Conservation (phyloP, 371 early-diverging fungal genomes). For the Lichtheimia corymbifera region DNA sequence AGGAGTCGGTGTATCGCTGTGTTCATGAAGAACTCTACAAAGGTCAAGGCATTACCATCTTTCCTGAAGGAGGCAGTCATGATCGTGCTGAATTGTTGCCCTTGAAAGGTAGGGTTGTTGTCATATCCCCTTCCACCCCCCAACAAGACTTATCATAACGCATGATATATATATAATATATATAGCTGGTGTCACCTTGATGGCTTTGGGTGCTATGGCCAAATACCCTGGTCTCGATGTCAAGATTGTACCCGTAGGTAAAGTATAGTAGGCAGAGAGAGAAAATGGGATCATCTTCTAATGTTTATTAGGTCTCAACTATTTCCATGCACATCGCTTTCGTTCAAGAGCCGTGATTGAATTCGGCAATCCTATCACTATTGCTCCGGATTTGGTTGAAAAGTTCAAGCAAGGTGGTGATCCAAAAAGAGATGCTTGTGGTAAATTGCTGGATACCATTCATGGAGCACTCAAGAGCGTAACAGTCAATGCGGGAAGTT, state of each 20-base stretch:
- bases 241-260: slow-evolving; percentile 90
- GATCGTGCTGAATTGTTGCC: slow-evolving; percentile 95
- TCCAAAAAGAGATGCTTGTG: slow-evolving; percentile 81
- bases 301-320: slow-evolving; percentile 70
- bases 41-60: slow-evolving; percentile 92
- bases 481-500: slow-evolving; percentile 92
- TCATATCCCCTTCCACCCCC: background rate
- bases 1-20: slow-evolving; percentile 77
- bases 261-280: background rate
- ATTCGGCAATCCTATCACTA: slow-evolving; percentile 88
- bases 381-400: slow-evolving; percentile 79
- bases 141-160: background rate
- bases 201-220: slow-evolving; percentile 96
- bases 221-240: slow-evolving; percentile 85
- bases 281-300: too few relatives aligned
- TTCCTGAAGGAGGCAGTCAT: slow-evolving; percentile 98
- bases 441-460: slow-evolving; percentile 77
- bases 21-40: slow-evolving; percentile 80
- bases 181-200: slow-evolving; percentile 80
- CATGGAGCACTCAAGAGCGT: slow-evolving; percentile 80
- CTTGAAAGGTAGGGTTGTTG: slow-evolving; percentile 67
- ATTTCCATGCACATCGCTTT: slow-evolving; percentile 96
- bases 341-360: slow-evolving; percentile 96
- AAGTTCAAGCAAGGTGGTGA: slow-evolving; percentile 83
- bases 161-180: slow-evolving; percentile 3